A percentile compares a stretch with the other conserved stretches of the same genome.
Conservation (phyloP, 345 rosid species). For the Theobroma cacao region DNA sequence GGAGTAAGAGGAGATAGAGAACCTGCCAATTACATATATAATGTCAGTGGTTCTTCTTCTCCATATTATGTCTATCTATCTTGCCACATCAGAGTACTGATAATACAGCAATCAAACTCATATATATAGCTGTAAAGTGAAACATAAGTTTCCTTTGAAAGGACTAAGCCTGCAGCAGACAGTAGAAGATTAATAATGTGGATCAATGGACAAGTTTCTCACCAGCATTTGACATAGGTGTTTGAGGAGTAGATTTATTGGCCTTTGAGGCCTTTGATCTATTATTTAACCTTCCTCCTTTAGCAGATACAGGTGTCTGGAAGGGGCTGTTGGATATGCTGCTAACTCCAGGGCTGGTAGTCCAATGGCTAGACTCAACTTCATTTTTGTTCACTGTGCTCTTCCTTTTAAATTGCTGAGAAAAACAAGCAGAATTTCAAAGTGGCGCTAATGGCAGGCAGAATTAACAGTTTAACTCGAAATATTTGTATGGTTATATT, state of each 20-base stretch:
- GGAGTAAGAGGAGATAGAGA: conserved; percentile 74
- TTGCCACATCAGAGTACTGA: background rate
- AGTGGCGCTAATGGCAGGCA: conserved; percentile 2
- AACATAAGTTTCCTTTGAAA: background rate
- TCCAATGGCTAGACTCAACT: conserved; percentile 40
- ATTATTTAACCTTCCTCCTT: conserved; percentile 58
- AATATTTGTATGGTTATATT: background rate
- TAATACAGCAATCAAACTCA: background rate
- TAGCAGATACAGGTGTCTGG: conserved; percentile 71
- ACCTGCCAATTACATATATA: conserved; percentile 49
- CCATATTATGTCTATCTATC: background rate
- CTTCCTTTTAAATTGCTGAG: conserved; percentile 64
- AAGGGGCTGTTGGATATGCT: conserved; percentile 50
- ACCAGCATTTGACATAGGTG: conserved; percentile 72
- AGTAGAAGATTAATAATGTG: background rate
- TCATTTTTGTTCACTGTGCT: conserved; percentile 35
- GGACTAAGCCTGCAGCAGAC: background rate
- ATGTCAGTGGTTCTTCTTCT: conserved; percentile 17
- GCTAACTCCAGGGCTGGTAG: conserved; percentile 46
- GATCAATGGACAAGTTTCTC: conserved; percentile 16
- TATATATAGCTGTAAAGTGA: background rate
- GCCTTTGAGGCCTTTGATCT: conserved; percentile 60
- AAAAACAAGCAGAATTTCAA: conserved; percentile 12
- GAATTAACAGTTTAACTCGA: background rate
- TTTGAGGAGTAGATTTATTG: conserved; percentile 59